Evolutionary conservation across 2,329 filamentous ascomycete genomes (phyloP).

Genomic region (Colletotrichum melonis): DNA sequence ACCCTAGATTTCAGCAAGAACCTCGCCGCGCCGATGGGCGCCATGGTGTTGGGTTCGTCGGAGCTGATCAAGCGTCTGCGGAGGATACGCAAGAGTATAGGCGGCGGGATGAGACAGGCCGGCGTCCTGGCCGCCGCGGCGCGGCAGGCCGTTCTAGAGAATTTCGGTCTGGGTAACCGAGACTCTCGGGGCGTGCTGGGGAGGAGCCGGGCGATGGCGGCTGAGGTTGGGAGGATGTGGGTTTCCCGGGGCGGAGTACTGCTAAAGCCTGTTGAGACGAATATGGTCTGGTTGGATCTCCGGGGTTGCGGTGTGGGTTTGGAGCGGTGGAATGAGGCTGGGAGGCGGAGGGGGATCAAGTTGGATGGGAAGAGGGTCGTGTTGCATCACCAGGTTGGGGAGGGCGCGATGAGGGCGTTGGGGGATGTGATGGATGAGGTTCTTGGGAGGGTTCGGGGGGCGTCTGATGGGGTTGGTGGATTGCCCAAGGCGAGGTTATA

Average conservation of each 20-base stretch:
- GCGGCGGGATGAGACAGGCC: slow-evolving; percentile 81
- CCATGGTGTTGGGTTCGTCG: slow-evolving; percentile 56
- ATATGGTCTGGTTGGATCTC: slow-evolving; percentile 77
- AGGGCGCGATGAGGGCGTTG: slow-evolving; percentile 12
- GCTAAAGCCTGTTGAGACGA: slow-evolving; percentile 75
- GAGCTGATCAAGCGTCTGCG: slow-evolving; percentile 73
- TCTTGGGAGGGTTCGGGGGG: not conserved
- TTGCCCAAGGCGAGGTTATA: slow-evolving; percentile 11
- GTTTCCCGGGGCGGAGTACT: slow-evolving; percentile 71
- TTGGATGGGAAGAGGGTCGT: slow-evolving; percentile 29
- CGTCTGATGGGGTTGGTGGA: not conserved
- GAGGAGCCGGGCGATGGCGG: slow-evolving; percentile 67
- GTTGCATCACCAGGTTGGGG: slow-evolving; percentile 30
- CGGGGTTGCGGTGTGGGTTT: not conserved
- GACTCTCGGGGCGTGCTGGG: slow-evolving; percentile 51
- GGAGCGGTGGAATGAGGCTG: slow-evolving; percentile 16
- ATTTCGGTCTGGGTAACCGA: slow-evolving; percentile 67
- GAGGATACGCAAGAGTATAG: slow-evolving; percentile 85
- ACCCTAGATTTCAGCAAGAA: slow-evolving; percentile 67
- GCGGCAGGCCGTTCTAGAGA: slow-evolving; percentile 81
- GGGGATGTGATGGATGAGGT: slow-evolving; percentile 8
- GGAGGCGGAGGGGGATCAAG: slow-evolving; percentile 2
- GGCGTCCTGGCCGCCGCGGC: slow-evolving; percentile 83
- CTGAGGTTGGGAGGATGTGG: slow-evolving; percentile 72
- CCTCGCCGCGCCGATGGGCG: slow-evolving; percentile 63